Evolutionary conservation across 148 eudicot genomes (phyloP), one percentile per base, ranked within the genome.

Genomic region (Dysphania ambrosioides): DNA sequence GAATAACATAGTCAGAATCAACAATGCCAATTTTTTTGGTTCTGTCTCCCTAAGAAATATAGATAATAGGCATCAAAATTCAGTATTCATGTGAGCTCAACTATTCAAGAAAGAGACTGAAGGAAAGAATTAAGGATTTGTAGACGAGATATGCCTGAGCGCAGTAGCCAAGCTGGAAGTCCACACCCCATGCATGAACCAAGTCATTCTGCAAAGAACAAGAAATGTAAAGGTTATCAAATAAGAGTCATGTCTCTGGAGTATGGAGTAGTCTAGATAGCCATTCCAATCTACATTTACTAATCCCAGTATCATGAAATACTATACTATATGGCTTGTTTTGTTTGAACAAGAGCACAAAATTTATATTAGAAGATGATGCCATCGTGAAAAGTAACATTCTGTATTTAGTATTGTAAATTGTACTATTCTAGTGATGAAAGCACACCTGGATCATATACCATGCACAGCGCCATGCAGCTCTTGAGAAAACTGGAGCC

Each of bases 401-500:
- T 18, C 4, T 63, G 11, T 21, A 32, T 6, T 32, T 63, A 32
- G 42, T 21, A 63, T 5, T 34, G 53, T 49, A 29, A n/a, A 18
- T 35, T 26, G 47, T 24, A 44, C 10, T 38, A 12, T 34, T n/a
- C 12, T 2, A 57, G 40, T 30, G 24, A 27, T 66, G n/a, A 64
- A 65, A 59, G 24, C 66, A 58, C 26, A 89, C 93, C 93, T 89
- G 93, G 62, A 89, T 87, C 86, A 89, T 81, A 76, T 86, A 71
- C 93, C 93, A 89, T 10, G 79, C 78, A 68, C 93, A 89, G 23
- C 87, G 89, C 93, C 93, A 89, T 31, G 93, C 79, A 74, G 82
- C 84, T 72, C 76, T 79, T 56, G 91, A 87, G 79, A 89, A 87
- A 66, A 89, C 93, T 24, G 93, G 93, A 79, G 93, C 93, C 93